phyloP scores from a whole-genome alignment of 129 eudicot genomes.

The Scalesia atractyloides region DNA sequence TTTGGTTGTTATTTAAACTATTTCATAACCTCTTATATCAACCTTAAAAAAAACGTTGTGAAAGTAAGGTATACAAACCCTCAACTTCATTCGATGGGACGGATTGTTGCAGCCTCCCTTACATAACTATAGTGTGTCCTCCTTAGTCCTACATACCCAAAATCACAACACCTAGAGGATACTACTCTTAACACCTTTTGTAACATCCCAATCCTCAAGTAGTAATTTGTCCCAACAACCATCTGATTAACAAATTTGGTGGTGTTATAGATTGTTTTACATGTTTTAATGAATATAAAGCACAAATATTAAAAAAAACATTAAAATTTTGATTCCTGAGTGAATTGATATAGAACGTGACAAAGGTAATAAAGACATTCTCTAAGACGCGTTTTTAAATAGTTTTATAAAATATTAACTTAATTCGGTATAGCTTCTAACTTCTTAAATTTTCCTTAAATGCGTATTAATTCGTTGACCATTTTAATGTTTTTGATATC shows the following conservation, averaged over 20 bases:
- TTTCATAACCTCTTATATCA: neutral
- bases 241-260: neutral
- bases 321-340: neutral
- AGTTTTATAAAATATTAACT: neutral
- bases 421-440: constrained; percentile 15
- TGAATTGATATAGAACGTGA: constrained; percentile 20
- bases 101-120: neutral
- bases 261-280: neutral
- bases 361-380: neutral
- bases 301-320: neutral
- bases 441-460: constrained; percentile 19
- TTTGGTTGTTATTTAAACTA: neutral
- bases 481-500: constrained; percentile 14
- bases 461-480: constrained; percentile 25
- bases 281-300: neutral
- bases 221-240: neutral
- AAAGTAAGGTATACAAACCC: no score
- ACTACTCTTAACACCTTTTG: neutral
- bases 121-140: neutral
- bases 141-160: neutral
- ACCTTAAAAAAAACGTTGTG: no score
- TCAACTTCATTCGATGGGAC: neutral
- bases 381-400: neutral
- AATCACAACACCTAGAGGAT: neutral
- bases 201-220: neutral